phyloP scores from a whole-genome alignment of 208 protist genomes.

The Acanthamoeba lenticulata region DNA sequence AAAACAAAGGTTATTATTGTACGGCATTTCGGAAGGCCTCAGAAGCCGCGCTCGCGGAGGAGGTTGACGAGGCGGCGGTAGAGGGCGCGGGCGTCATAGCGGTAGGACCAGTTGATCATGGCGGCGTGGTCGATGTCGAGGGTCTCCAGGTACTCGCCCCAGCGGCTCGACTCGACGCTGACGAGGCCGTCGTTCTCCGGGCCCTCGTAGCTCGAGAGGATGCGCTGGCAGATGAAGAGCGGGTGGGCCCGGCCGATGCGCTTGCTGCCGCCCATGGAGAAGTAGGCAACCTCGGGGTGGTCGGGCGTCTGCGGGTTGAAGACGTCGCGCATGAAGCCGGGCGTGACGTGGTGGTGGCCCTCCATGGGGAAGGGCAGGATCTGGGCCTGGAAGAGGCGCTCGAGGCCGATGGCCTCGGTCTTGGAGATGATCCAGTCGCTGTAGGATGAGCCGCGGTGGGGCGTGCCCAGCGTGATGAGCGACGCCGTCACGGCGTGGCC shows the following conservation, averaged over 20 bases:
- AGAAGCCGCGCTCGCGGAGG: background rate
- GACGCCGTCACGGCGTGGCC: background rate
- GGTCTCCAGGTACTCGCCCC: conserved; percentile 17
- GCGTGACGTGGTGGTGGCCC: background rate
- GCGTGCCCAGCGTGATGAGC: background rate
- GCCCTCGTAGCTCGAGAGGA: background rate
- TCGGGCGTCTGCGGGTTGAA: conserved; percentile 18
- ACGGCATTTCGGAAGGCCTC: background rate
- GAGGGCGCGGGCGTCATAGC: background rate
- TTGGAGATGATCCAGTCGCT: conserved; percentile 30
- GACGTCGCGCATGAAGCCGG: background rate
- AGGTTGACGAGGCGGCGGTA: background rate
- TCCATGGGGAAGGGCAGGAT: conserved; percentile 22
- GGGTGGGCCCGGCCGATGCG: background rate
- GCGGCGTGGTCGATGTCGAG: conserved; percentile 10
- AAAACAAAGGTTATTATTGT: background rate
- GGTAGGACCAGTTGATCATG: conserved; percentile 35
- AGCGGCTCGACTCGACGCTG: background rate
- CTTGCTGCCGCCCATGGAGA: conserved; percentile 31
- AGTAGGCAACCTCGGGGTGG: conserved; percentile 2
- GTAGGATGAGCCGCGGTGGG: background rate
- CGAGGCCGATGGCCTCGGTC: background rate
- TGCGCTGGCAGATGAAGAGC: conserved; percentile 13
- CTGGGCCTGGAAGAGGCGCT: background rate
- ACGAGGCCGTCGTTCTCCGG: conserved; percentile 2